A percentile compares a stretch with the other conserved stretches of the same genome.
These are phyloP conservation scores for Euryodendron excelsum DNA, from an alignment of 148 eudicot species.

Conservation along the genomic window DNA sequence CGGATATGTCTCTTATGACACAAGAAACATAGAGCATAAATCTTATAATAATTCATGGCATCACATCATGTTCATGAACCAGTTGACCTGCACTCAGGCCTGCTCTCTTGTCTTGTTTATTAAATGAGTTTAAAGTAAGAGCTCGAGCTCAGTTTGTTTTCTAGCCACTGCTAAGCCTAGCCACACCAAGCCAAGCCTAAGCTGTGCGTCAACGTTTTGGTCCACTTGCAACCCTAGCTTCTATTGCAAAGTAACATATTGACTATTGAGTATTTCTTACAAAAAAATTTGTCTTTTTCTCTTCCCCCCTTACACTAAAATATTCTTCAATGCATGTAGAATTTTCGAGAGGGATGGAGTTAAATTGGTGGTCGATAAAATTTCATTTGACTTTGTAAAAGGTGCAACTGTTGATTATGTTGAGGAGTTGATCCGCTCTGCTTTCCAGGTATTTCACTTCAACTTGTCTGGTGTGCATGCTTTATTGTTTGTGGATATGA, in stretches of 20 bases:
- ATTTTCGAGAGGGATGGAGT: constrained; percentile 88
- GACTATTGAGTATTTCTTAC: too few relatives aligned
- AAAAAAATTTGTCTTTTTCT: not conserved
- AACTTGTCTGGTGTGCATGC: constrained; percentile 5
- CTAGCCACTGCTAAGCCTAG: not conserved
- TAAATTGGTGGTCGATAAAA: constrained; percentile 78
- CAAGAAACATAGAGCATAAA: not conserved
- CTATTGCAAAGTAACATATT: not conserved
- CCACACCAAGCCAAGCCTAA: not conserved
- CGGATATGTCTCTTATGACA: not conserved
- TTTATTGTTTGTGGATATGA: not conserved
- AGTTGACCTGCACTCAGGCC: not conserved
- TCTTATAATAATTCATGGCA: not conserved
- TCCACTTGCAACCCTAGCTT: not conserved
- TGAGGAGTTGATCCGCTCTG: constrained; percentile 96
- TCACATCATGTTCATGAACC: not conserved
- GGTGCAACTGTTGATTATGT: constrained; percentile 96
- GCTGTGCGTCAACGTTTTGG: not conserved
- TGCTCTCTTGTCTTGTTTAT: not conserved
- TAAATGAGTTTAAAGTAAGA: not conserved
- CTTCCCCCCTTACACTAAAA: not conserved
- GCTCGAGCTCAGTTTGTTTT: not conserved
- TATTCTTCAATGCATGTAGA: constrained; percentile 33
- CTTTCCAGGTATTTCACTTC: constrained; percentile 67
- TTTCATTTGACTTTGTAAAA: constrained; percentile 91